These are phyloP conservation scores for Capronia americana DNA, from an alignment of 2,329 filamentous ascomycete species.

Conservation along the genomic window DNA sequence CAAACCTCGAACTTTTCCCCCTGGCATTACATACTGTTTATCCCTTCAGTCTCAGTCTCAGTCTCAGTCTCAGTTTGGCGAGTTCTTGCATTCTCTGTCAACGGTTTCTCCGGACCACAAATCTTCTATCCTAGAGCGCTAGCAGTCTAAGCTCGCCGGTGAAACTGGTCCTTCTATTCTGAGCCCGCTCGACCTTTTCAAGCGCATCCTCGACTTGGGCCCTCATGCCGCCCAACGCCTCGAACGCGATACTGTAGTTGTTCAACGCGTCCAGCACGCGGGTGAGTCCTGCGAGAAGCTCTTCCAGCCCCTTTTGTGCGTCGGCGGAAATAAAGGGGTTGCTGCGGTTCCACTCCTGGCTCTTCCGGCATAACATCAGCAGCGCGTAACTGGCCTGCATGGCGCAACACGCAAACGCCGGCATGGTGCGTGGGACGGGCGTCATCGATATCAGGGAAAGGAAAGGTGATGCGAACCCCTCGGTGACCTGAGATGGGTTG, in stretches of 20 bases:
- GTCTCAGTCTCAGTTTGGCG: no score
- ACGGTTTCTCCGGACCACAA: no score
- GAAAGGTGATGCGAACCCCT: neutral
- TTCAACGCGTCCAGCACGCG: slow-evolving; percentile 19
- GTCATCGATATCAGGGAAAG: slow-evolving; percentile 4
- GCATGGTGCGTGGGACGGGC: slow-evolving; percentile 21
- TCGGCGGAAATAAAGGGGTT: slow-evolving; percentile 4
- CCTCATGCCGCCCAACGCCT: slow-evolving; percentile 23
- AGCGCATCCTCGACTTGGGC: no score
- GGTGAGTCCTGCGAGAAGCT: slow-evolving; percentile 17
- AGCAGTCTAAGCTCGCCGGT: no score
- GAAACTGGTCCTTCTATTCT: no score
- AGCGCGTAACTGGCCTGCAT: slow-evolving; percentile 26
- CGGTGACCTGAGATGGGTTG: slow-evolving; percentile 15
- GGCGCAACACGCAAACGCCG: slow-evolving; percentile 24
- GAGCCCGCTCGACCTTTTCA: no score
- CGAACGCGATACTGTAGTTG: slow-evolving; percentile 25
- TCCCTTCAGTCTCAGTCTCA: no score
- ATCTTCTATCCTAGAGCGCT: no score
- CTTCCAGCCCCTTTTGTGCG: slow-evolving; percentile 18
- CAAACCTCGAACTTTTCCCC: no score
- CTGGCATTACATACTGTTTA: no score
- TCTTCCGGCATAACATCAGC: slow-evolving; percentile 23
- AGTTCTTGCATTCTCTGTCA: no score
- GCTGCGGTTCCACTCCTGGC: slow-evolving; percentile 17